Percentiles rank a stretch among this genome's conserved stretches.
Evolutionary conservation across 2,329 filamentous ascomycete species (phyloP).

Genomic region (Diaporthe ilicicola): DNA sequence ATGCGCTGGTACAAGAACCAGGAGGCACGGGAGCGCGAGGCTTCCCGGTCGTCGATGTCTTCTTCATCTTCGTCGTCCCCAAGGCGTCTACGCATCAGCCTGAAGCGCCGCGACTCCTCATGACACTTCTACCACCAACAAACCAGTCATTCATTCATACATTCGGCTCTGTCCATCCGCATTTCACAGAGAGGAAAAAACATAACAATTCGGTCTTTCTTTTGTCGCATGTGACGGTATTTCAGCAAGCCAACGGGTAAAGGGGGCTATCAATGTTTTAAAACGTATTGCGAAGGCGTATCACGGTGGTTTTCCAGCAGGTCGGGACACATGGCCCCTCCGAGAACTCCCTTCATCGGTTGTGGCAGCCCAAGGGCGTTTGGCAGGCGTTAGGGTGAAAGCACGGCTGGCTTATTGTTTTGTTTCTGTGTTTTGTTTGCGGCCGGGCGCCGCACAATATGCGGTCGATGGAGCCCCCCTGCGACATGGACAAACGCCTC

Average conservation of each 20-base stretch:
- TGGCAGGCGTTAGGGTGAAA: slow-evolving; percentile 1
- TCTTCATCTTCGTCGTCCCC: neutral
- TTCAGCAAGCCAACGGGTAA: neutral
- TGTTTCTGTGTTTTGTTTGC: neutral
- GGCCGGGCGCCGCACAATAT: neutral
- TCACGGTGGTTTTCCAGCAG: neutral
- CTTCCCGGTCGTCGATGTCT: neutral
- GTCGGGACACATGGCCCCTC: neutral
- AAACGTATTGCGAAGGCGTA: slow-evolving; percentile 17
- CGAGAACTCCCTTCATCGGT: neutral
- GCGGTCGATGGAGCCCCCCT: neutral
- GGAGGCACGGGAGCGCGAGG: slow-evolving; percentile 6
- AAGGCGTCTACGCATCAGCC: slow-evolving; percentile 14
- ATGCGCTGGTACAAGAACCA: slow-evolving; percentile 27
- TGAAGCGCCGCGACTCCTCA: slow-evolving; percentile 17
- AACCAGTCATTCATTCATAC: no score
- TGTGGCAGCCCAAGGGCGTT: neutral
- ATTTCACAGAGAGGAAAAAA: neutral
- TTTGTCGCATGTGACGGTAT: neutral
- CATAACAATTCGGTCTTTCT: neutral
- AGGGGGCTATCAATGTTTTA: neutral
- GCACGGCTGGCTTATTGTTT: neutral
- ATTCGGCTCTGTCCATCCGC: neutral
- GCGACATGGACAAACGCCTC: neutral
- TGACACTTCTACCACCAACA: neutral